These are phyloP conservation scores for Dispira simplex DNA, from an alignment of 192 early-diverging fungal genomes.

Conservation along the genomic window DNA sequence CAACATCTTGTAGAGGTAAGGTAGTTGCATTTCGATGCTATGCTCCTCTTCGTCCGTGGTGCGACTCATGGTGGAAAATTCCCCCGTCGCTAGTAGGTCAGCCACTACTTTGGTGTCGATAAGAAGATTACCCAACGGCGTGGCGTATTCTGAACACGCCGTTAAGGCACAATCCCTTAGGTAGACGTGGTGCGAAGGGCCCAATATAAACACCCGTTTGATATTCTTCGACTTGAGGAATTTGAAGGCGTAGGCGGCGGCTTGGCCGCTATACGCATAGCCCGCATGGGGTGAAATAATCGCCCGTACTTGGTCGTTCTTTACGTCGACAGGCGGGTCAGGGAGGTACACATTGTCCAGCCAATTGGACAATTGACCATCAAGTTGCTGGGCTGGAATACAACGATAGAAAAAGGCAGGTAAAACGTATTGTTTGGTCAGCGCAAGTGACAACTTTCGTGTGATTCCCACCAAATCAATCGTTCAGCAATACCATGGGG, in stretches of 20 bases:
- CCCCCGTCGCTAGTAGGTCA: slow-evolving; percentile 42
- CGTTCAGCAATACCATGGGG: not conserved
- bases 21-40: slow-evolving; percentile 95
- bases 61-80: slow-evolving; percentile 50
- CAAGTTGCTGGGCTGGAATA: slow-evolving; percentile 20
- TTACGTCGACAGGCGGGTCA: not conserved
- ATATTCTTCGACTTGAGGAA: slow-evolving; percentile 38
- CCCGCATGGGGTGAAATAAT: slow-evolving; percentile 86
- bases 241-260: slow-evolving; percentile 80
- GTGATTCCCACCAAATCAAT: not conserved
- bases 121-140: slow-evolving; percentile 71
- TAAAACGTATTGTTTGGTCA: not conserved
- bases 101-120: slow-evolving; percentile 52
- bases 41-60: slow-evolving; percentile 84
- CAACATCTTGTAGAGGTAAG: slow-evolving; percentile 75
- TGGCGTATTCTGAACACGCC: slow-evolving; percentile 51
- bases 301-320: slow-evolving; percentile 26
- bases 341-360: slow-evolving; percentile 25
- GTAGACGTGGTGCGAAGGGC: slow-evolving; percentile 85
- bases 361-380: slow-evolving; percentile 32
- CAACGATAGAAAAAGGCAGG: not conserved
- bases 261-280: slow-evolving; percentile 74
- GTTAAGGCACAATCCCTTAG: slow-evolving; percentile 69
- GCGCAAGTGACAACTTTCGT: not conserved
- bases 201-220: slow-evolving; percentile 81